phyloP scores from a whole-genome alignment of 208 protist genomes.

The Leishmania martiniquensis region DNA sequence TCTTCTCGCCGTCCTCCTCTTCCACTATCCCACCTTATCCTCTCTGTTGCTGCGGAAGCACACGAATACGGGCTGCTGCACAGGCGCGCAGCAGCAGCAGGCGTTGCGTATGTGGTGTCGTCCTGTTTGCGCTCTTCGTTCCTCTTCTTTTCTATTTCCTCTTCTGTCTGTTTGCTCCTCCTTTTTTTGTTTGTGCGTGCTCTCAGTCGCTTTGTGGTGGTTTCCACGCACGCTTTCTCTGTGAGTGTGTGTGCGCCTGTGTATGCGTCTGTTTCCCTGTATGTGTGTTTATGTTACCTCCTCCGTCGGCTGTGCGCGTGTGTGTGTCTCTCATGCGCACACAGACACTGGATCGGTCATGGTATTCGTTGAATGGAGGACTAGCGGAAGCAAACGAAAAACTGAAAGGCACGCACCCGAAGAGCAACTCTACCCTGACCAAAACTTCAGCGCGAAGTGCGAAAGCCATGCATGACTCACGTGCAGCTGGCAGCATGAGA shows the following conservation, averaged over 20 bases:
- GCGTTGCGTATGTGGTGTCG: not conserved
- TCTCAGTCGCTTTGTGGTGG: not conserved
- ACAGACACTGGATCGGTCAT: not conserved
- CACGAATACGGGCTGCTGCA: not conserved
- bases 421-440: not conserved
- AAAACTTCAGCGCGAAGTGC: not conserved
- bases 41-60: not conserved
- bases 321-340: not conserved
- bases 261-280: not conserved
- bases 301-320: not conserved
- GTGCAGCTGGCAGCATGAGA: not conserved
- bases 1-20: not conserved
- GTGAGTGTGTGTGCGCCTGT: conserved; percentile 4
- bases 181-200: not conserved
- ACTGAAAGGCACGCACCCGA: not conserved
- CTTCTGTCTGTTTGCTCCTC: conserved; percentile 1
- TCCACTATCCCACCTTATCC: not conserved
- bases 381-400: not conserved
- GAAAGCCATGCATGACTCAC: not conserved
- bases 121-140: not conserved
- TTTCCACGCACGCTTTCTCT: not conserved
- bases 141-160: not conserved
- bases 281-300: not conserved
- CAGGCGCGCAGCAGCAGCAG: not conserved
- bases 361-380: conserved; percentile 4